These are phyloP conservation scores for Akanthomyces uredinophilus DNA, from an alignment of 2,329 filamentous ascomycete species.

Conservation along the genomic window DNA sequence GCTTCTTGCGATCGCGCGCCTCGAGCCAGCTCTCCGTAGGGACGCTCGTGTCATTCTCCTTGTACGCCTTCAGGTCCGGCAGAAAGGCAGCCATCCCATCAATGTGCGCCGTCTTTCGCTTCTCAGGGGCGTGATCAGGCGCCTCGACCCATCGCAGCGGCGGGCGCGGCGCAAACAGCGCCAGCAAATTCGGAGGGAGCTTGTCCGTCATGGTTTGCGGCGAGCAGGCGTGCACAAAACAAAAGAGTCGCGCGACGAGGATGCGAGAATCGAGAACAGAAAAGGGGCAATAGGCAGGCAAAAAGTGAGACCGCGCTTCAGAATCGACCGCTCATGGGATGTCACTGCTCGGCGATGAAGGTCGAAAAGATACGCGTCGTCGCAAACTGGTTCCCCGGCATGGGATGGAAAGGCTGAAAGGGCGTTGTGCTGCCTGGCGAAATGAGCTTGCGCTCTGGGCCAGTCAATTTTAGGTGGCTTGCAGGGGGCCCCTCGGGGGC, in stretches of 20 bases:
- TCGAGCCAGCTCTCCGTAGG: constrained; percentile 93
- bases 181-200: constrained; percentile 84
- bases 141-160: constrained; percentile 85
- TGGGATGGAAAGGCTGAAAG: constrained; percentile 2
- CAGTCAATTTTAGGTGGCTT: background rate
- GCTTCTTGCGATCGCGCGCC: constrained; percentile 74
- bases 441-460: constrained; percentile 1
- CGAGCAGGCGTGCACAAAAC: background rate
- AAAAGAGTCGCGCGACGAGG: background rate
- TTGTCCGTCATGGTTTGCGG: constrained; percentile 78
- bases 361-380: constrained; percentile 10
- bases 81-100: constrained; percentile 71
- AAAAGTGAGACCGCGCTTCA: background rate
- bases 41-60: constrained; percentile 68
- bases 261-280: background rate
- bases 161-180: constrained; percentile 91
- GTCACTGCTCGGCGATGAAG: constrained; percentile 1
- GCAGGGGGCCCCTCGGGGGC: background rate
- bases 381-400: constrained; percentile 4
- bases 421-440: constrained; percentile 1
- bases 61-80: constrained; percentile 68
- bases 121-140: constrained; percentile 74
- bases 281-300: background rate
- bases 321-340: background rate
- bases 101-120: constrained; percentile 70